phyloP scores from a whole-genome alignment of 2,329 filamentous ascomycete genomes.

The Colletotrichum simmondsii region DNA sequence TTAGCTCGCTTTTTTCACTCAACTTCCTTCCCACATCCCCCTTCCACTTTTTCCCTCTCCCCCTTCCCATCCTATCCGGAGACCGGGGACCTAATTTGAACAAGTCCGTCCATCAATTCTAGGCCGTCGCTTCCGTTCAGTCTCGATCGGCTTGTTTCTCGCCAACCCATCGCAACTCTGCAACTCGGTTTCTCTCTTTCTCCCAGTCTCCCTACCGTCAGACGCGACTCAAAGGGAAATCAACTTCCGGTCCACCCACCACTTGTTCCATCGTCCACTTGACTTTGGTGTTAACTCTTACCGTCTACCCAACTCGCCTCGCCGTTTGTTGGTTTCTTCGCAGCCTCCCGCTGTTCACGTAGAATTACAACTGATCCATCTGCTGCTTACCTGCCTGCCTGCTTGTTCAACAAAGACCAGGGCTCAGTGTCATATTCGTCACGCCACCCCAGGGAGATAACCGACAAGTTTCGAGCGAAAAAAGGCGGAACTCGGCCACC shows the following conservation, averaged over 20 bases:
- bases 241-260: not conserved
- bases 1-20: not conserved
- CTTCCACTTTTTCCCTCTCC: not conserved
- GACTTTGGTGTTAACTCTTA: not conserved
- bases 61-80: conserved; percentile 4
- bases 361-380: not conserved
- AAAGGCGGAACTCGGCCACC: conserved; percentile 35
- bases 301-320: not conserved
- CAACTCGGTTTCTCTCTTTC: conserved; percentile 11
- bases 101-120: conserved; percentile 18
- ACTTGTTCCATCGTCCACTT: not conserved
- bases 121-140: conserved; percentile 18
- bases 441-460: conserved; percentile 34
- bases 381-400: not conserved
- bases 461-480: conserved; percentile 34
- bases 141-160: conserved; percentile 17
- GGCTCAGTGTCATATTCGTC: conserved; percentile 22
- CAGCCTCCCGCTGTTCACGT: not conserved
- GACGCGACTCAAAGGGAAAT: conserved; percentile 5
- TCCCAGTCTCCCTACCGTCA: not conserved
- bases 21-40: not conserved
- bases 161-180: not conserved
- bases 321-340: conserved; percentile 1
- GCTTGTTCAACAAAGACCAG: conserved; percentile 19
- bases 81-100: not conserved